phyloP scores from a whole-genome alignment of 2,329 filamentous ascomycete genomes.

The Fusarium mexicanum region DNA sequence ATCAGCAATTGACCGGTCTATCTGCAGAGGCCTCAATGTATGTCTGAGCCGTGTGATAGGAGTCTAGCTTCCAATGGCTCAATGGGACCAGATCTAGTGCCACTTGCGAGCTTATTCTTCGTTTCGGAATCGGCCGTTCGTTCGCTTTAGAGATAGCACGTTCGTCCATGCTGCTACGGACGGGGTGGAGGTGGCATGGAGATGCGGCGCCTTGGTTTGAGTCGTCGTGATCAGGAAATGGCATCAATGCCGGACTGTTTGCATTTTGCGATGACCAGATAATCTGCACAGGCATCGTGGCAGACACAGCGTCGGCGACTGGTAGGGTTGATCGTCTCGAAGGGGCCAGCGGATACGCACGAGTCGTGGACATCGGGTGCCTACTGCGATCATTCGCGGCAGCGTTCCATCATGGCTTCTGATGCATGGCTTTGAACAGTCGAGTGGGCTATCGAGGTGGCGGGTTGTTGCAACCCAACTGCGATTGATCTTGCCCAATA shows the following conservation, averaged over 20 bases:
- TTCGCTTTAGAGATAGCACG: too few relatives aligned
- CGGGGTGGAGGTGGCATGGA: neutral
- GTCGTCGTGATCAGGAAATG: rapidly evolving
- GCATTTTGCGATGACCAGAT: rapidly evolving
- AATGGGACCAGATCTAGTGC: too few relatives aligned
- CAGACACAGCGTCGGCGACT: neutral
- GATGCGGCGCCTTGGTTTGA: too few relatives aligned
- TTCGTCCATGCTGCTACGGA: neutral
- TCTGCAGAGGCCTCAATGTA: neutral
- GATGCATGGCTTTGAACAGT: neutral
- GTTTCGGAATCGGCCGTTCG: neutral
- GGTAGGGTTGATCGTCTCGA: neutral
- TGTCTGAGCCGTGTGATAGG: neutral
- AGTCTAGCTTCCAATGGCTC: neutral
- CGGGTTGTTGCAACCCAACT: rapidly evolving
- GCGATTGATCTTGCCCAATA: too few relatives aligned
- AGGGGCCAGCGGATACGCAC: too few relatives aligned
- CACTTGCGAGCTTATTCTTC: rapidly evolving
- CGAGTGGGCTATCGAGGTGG: rapidly evolving
- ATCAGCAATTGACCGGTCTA: rapidly evolving
- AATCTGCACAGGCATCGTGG: neutral
- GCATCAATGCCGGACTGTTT: rapidly evolving
- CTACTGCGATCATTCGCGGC: neutral
- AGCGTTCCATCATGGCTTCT: too few relatives aligned
- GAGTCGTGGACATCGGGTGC: neutral